Percentiles rank a stretch among this genome's conserved stretches.
phyloP scores from a whole-genome alignment of 495 filamentous ascomycete genomes.

The Letharia columbiana region DNA sequence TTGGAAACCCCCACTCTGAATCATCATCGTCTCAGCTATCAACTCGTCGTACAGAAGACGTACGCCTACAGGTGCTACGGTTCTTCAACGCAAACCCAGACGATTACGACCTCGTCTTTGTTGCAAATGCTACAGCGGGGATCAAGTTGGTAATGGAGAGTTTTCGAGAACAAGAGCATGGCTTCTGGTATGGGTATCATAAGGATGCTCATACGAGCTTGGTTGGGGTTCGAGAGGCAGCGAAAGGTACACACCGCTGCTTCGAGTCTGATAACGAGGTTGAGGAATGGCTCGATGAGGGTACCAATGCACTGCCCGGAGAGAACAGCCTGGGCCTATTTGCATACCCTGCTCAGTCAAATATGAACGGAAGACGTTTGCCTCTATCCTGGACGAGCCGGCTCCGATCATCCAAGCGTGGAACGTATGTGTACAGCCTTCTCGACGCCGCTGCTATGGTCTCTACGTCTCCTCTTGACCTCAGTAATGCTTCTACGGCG shows the following conservation, averaged over 20 bases:
- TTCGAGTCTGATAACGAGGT: conserved; percentile 59
- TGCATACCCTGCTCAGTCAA: conserved; percentile 85
- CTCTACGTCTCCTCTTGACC: conserved; percentile 66
- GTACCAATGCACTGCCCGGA: conserved; percentile 20
- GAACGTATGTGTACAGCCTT: conserved; percentile 52
- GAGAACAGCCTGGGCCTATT: conserved; percentile 46
- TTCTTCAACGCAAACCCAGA: conserved; percentile 81
- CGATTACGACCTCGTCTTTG: conserved; percentile 83
- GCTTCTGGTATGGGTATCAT: conserved; percentile 81
- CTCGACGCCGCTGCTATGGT: conserved; percentile 86
- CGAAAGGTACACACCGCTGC: conserved; percentile 51
- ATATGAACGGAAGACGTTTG: conserved; percentile 78
- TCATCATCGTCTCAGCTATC: conserved; percentile 74
- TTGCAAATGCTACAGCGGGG: conserved; percentile 84
- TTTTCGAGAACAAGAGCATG: conserved; percentile 51
- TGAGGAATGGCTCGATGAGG: conserved; percentile 52
- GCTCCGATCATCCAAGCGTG: conserved; percentile 34
- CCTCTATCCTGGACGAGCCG: conserved; percentile 60
- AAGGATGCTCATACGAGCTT: conserved; percentile 80
- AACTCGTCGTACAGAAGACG: conserved; percentile 63
- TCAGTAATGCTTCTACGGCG: conserved; percentile 50
- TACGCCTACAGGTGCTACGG: conserved; percentile 59
- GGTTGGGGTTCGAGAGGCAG: conserved; percentile 71
- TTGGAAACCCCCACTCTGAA: conserved; percentile 87
- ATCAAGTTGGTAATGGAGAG: conserved; percentile 79